Evolutionary conservation across 352 stramenopile species (phyloP), one percentile per base, ranked within the genome.

Genomic region (Phytophthora tubulina): DNA sequence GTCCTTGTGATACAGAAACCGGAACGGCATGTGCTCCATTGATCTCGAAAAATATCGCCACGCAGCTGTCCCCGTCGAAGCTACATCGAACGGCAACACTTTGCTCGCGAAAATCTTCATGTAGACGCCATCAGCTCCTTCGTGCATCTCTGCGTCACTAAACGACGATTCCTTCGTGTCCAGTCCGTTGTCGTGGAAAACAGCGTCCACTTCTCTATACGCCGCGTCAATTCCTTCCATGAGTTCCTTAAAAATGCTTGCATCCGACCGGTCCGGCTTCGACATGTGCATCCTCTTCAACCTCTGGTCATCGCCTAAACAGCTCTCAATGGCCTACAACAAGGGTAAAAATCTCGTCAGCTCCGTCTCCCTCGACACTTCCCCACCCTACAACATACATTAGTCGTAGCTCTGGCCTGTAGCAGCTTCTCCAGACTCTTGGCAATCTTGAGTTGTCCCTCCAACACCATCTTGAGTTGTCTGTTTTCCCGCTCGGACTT

Each of bases 391-490:
- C 6, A 32, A 36, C 63, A 9, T 75, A 86, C 79, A 56, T 70
- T 73, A 2, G 70, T 75, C 31, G 72, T 85, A 0, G 75, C 53
- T 35, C 70, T 66, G 13, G 76, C 75, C 50, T 85, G 69, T 15
- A 88, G 55, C 27, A 85, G 33, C 48, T 85, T 85, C 64, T 86
- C 77, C n/a, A 89, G 76, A 55, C 78, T 85, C 51, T 82, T 84
- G 6, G 83, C 83, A 61, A 93, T 76, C 67, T 90, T 91, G 61
- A 93, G 76, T 56, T 93, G 85, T 3, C 76, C 84, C 61, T 91
- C 83, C 14, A 93, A 64, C 41, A 89, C 73, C 17, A 82, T 45
- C 41, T 82, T 85, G 3, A 93, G 70, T 14, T 83, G 83, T 17
- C 80, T 70, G 67, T 92, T 92, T 63, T 92, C 84, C 36, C 79